A percentile compares a stretch with the other conserved stretches of the same genome.
These are phyloP conservation scores for Sedum album DNA, from an alignment of 164 flowering plant species.

Conservation along the genomic window DNA sequence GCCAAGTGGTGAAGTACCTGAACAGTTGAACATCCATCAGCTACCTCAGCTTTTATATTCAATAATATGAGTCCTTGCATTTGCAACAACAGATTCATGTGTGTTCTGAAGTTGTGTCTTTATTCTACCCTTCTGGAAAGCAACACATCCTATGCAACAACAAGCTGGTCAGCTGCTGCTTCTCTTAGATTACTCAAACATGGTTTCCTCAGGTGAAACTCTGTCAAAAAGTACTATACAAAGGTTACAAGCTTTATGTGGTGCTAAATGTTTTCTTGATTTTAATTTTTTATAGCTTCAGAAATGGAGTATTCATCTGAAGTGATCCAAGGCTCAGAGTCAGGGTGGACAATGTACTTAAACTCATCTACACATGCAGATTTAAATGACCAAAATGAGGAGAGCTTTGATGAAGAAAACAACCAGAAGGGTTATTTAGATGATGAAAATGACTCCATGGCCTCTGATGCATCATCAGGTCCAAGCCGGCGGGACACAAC, in stretches of 20 bases:
- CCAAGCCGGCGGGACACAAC: neutral
- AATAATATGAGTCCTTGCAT: neutral
- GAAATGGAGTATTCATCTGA: neutral
- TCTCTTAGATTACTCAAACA: neutral
- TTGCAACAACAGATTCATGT: too few relatives aligned
- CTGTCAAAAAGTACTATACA: neutral
- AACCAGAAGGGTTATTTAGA: neutral
- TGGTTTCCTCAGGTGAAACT: neutral
- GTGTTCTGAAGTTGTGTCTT: neutral
- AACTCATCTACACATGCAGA: neutral
- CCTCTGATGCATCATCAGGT: conserved; percentile 2
- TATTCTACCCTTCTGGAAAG: neutral
- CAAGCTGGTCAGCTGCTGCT: too few relatives aligned
- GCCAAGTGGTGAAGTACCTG: conserved; percentile 6
- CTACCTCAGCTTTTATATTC: neutral
- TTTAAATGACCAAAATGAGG: neutral
- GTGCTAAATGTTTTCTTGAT: neutral
- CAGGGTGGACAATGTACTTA: conserved; percentile 6
- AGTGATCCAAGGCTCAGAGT: neutral
- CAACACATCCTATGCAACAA: neutral
- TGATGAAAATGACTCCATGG: conserved; percentile 1
- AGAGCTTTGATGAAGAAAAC: neutral
- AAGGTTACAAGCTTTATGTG: neutral
- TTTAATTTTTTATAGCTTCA: neutral
- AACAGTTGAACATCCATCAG: too few relatives aligned